Percentiles rank a stretch among this genome's conserved stretches.
These are phyloP conservation scores for Coccinonectria pachysandricola DNA, from an alignment of 2,329 filamentous ascomycete species.

Conservation along the genomic window DNA sequence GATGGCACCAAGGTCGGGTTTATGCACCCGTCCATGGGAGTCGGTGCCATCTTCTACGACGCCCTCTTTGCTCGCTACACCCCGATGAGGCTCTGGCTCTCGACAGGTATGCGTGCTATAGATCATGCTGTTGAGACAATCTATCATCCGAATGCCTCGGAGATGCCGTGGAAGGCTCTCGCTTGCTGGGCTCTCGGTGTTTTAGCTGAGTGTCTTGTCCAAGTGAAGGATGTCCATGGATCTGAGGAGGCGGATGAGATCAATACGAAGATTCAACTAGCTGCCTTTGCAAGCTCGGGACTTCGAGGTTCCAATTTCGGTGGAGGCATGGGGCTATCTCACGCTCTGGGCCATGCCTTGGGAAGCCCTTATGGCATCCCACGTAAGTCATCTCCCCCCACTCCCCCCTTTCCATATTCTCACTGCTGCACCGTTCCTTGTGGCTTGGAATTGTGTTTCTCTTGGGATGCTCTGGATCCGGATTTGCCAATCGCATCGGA, in stretches of 20 bases:
- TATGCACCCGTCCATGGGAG: slow-evolving; percentile 12
- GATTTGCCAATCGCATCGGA: no score
- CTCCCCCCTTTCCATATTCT: background rate
- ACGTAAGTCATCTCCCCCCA: slow-evolving; percentile 6
- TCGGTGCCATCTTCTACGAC: slow-evolving; percentile 10
- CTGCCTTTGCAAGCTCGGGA: slow-evolving; percentile 14
- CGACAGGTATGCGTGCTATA: slow-evolving; percentile 11
- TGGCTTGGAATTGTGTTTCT: no score
- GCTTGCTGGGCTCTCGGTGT: slow-evolving; percentile 7
- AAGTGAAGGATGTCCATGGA: slow-evolving; percentile 5
- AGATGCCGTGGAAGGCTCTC: slow-evolving; percentile 13
- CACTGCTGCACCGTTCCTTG: no score
- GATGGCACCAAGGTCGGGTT: slow-evolving; percentile 13
- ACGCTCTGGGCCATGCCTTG: slow-evolving; percentile 9
- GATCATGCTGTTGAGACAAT: slow-evolving; percentile 15
- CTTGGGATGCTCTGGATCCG: background rate
- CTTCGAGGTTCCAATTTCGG: slow-evolving; percentile 12
- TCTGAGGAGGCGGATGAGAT: slow-evolving; percentile 5
- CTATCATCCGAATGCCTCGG: slow-evolving; percentile 13
- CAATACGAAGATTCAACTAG: slow-evolving; percentile 11
- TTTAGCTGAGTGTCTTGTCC: slow-evolving; percentile 4
- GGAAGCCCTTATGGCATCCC: slow-evolving; percentile 11
- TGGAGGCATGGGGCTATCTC: slow-evolving; percentile 5
- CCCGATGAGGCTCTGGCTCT: slow-evolving; percentile 8
- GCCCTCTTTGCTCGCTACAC: slow-evolving; percentile 11